phyloP scores from a whole-genome alignment of 805 yeast species.

The Lipomyces mesembrius region DNA sequence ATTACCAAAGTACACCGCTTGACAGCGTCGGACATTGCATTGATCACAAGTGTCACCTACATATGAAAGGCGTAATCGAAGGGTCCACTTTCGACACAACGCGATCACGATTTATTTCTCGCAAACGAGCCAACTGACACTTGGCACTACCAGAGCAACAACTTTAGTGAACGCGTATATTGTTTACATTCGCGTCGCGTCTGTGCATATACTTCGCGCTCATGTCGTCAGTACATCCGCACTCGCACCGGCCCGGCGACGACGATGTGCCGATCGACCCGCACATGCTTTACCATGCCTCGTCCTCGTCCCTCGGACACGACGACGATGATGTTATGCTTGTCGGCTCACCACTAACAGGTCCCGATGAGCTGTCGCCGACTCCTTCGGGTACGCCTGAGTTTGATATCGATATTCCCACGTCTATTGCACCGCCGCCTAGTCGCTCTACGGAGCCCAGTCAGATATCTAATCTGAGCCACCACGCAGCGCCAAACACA shows the following conservation, averaged over 20 bases:
- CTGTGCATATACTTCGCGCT: not conserved
- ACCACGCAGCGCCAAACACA: not conserved
- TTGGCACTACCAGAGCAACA: slow-evolving; percentile 1
- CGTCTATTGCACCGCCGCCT: slow-evolving; percentile 17
- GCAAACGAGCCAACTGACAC: not conserved
- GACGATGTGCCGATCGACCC: slow-evolving; percentile 27
- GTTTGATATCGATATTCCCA: slow-evolving; percentile 17
- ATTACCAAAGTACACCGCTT: too few relatives aligned
- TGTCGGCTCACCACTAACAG: not conserved
- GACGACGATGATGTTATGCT: slow-evolving; percentile 3
- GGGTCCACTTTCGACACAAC: not conserved
- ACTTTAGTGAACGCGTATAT: slow-evolving; percentile 4
- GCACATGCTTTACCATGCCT: slow-evolving; percentile 23
- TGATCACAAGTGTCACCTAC: not conserved
- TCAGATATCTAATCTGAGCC: not conserved
- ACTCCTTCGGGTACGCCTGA: slow-evolving; percentile 2
- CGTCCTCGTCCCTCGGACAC: slow-evolving; percentile 10
- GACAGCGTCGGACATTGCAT: too few relatives aligned
- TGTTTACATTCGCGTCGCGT: slow-evolving; percentile 10
- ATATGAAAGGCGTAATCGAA: not conserved
- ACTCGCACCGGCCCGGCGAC: not conserved
- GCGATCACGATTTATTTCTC: slow-evolving; percentile 2
- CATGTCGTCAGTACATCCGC: slow-evolving; percentile 6
- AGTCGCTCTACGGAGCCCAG: slow-evolving; percentile 4
- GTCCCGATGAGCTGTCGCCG: not conserved